Conservation (phyloP, 176 grass and related monocot species). For the Metroxylon sagu region DNA sequence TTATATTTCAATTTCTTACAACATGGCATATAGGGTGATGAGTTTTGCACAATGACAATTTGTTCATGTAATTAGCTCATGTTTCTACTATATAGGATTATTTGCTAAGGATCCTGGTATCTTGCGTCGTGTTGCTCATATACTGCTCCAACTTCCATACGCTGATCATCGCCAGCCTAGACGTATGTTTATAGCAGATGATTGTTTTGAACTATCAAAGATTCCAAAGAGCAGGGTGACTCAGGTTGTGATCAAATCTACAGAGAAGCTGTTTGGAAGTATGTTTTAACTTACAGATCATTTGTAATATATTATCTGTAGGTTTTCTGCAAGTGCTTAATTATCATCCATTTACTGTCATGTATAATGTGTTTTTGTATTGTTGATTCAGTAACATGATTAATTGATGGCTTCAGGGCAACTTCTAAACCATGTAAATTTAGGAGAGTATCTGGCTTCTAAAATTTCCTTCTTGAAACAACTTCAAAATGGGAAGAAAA, state of each 20-base stretch:
- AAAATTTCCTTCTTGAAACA: constrained; percentile 54
- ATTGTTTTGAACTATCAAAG: constrained; percentile 86
- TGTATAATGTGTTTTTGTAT: too few species aligned
- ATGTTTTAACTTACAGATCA: constrained; percentile 29
- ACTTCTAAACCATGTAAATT: constrained; percentile 59
- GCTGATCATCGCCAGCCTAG: constrained; percentile 57
- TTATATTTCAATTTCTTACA: too few species aligned
- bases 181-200: constrained; percentile 74
- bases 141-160: constrained; percentile 71
- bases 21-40: too few species aligned
- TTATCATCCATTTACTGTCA: too few species aligned
- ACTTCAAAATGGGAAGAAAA: constrained; percentile 59
- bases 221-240: constrained; percentile 68
- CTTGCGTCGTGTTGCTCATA: constrained; percentile 69
- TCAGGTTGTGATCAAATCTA: constrained; percentile 81
- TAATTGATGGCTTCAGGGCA: constrained; percentile 45
- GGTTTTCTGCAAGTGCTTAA: not conserved
- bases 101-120: constrained; percentile 83
- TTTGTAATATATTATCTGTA: constrained; percentile 8
- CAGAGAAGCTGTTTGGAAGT: constrained; percentile 95
- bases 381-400: constrained; percentile 4
- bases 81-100: constrained; percentile 37
- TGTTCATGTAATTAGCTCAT: not conserved
- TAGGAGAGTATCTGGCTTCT: constrained; percentile 75
- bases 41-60: too few species aligned